These are phyloP conservation scores for Rhizophagus sp. DNA, from an alignment of 192 early-diverging fungal genomes.

Conservation along the genomic window DNA sequence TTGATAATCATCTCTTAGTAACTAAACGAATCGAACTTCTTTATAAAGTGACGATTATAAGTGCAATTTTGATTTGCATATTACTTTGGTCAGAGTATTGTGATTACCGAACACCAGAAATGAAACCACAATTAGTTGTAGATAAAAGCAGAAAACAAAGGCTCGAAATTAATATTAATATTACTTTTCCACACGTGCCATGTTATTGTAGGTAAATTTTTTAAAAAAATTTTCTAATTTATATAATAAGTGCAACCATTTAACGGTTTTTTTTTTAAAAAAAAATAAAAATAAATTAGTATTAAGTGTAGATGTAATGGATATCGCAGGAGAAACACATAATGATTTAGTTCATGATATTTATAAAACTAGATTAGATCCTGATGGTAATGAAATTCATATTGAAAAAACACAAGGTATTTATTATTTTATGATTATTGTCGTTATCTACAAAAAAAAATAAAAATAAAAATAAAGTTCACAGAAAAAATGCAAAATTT, in stretches of 20 bases:
- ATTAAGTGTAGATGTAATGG: slow-evolving; percentile 93
- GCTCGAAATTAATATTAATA: slow-evolving; percentile 85
- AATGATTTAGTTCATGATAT: slow-evolving; percentile 75
- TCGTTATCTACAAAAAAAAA: no score
- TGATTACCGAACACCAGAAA: slow-evolving; percentile 69
- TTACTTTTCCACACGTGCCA: slow-evolving; percentile 89
- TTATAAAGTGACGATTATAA: slow-evolving; percentile 74
- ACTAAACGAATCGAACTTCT: not conserved
- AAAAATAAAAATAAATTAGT: slow-evolving; percentile 45
- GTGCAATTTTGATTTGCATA: slow-evolving; percentile 68
- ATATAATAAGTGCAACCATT: not conserved
- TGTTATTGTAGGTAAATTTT: slow-evolving; percentile 68
- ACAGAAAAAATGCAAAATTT: no score
- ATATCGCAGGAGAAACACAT: slow-evolving; percentile 87
- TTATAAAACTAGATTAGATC: slow-evolving; percentile 77
- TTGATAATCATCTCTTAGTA: not conserved
- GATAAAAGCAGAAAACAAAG: slow-evolving; percentile 86
- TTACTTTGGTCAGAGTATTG: slow-evolving; percentile 83
- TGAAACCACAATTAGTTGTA: slow-evolving; percentile 77
- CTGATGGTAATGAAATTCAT: slow-evolving; percentile 64
- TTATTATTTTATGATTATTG: not conserved
- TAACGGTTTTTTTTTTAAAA: not conserved
- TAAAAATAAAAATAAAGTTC: no score
- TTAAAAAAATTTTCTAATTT: not conserved
- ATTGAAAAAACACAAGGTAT: slow-evolving; percentile 58